Conservation (phyloP, 306 rosid species). For the Cotoneaster glaucophyllus region DNA sequence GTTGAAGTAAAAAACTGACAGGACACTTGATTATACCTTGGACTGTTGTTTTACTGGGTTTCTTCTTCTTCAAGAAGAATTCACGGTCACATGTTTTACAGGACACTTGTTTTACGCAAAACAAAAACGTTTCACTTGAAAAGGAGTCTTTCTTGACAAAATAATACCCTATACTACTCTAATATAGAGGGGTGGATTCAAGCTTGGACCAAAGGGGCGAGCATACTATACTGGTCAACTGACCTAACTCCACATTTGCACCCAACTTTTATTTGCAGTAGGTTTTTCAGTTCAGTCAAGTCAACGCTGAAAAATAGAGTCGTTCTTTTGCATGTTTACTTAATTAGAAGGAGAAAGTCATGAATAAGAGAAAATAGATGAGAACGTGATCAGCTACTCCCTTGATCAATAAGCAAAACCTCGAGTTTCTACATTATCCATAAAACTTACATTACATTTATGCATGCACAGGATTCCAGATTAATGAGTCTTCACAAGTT, state of each 20-base stretch:
- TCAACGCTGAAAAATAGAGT: no score
- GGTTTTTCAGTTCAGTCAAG: neutral
- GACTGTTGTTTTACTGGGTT: conserved; percentile 33
- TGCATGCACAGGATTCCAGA: neutral
- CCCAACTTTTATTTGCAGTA: neutral
- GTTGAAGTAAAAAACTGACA: neutral
- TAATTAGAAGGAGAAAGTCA: no score
- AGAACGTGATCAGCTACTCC: no score
- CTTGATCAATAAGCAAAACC: neutral
- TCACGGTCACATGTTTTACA: conserved; percentile 96
- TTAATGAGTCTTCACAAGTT: neutral
- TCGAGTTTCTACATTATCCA: neutral
- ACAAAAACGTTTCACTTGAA: no score
- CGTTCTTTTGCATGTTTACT: no score
- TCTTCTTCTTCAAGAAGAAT: conserved; percentile 62
- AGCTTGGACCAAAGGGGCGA: no score
- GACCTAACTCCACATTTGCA: neutral
- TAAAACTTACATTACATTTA: neutral
- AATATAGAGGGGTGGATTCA: neutral
- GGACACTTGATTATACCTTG: conserved; percentile 26
- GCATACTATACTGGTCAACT: no score
- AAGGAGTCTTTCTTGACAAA: no score
- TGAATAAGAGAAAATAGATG: no score
- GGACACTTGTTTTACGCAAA: no score
- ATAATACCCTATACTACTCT: no score